Conservation (phyloP, 306 rosid genomes). For the Vigna nakashimae region DNA sequence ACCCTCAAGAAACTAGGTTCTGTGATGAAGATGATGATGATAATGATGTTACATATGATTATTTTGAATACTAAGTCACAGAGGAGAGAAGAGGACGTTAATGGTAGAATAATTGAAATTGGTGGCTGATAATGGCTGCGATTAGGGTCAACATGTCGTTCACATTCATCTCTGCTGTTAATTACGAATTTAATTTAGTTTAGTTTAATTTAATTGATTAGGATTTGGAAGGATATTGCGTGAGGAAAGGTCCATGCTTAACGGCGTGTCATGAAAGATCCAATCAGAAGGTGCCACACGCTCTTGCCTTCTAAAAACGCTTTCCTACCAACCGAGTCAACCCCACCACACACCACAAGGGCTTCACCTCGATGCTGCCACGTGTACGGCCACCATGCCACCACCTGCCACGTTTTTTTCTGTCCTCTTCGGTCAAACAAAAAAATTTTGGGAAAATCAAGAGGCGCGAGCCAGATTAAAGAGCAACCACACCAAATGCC, state of each 20-base stretch:
- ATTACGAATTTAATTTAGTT: background rate
- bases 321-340: constrained; percentile 43
- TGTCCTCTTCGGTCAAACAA: constrained; percentile 38
- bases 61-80: background rate
- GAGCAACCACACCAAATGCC: constrained; percentile 31
- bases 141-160: constrained; percentile 35
- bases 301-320: background rate
- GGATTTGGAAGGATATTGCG: constrained; percentile 30
- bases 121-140: constrained; percentile 24
- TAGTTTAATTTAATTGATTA: background rate
- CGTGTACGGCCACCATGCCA: constrained; percentile 48
- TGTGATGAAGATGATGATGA: no score
- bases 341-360: background rate
- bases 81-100: background rate
- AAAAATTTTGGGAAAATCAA: constrained; percentile 11
- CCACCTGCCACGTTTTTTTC: background rate
- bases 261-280: constrained; percentile 2
- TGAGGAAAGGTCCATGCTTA: constrained; percentile 32
- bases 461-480: background rate
- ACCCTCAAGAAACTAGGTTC: background rate
- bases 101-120: background rate
- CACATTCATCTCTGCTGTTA: background rate
- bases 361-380: background rate
- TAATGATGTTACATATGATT: background rate
- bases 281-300: constrained; percentile 10